Conservation (phyloP, 345 rosid genomes). For the Anastatica hierochuntica region DNA sequence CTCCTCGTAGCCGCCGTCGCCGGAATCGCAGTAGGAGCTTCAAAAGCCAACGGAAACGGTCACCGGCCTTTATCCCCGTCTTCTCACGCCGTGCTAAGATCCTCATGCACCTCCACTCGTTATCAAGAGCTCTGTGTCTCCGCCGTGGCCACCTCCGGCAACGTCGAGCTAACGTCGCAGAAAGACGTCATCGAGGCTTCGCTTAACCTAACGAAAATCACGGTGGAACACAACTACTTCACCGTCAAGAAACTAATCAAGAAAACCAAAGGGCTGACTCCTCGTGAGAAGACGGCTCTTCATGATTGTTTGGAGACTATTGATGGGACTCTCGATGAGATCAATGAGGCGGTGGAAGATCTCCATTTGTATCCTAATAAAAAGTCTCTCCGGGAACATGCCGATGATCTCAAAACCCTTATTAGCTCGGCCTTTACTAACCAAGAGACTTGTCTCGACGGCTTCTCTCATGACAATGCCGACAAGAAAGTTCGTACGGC, state of each 20-base stretch:
- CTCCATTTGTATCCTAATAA: background rate
- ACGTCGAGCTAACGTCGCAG: background rate
- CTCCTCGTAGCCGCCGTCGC: conserved; percentile 14
- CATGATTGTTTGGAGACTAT: background rate
- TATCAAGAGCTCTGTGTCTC: background rate
- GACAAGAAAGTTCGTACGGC: background rate
- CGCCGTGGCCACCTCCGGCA: background rate
- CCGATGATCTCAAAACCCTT: background rate
- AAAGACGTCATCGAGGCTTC: background rate
- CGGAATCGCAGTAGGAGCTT: conserved; percentile 21
- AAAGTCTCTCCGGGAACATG: background rate
- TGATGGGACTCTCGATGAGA: background rate
- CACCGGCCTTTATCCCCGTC: background rate
- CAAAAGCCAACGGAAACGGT: conserved; percentile 14
- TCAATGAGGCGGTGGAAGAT: background rate
- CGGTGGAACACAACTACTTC: background rate
- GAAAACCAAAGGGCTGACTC: background rate
- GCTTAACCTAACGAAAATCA: background rate
- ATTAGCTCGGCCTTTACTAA: background rate
- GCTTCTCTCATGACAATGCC: background rate
- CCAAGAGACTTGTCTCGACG: background rate
- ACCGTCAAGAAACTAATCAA: background rate
- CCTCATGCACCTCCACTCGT: background rate
- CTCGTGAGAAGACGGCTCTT: background rate
- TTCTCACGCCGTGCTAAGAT: background rate